A percentile compares a stretch with the other conserved stretches of the same genome.
phyloP scores from a whole-genome alignment of 2,329 filamentous ascomycete genomes.

The Pyricularia sp. region DNA sequence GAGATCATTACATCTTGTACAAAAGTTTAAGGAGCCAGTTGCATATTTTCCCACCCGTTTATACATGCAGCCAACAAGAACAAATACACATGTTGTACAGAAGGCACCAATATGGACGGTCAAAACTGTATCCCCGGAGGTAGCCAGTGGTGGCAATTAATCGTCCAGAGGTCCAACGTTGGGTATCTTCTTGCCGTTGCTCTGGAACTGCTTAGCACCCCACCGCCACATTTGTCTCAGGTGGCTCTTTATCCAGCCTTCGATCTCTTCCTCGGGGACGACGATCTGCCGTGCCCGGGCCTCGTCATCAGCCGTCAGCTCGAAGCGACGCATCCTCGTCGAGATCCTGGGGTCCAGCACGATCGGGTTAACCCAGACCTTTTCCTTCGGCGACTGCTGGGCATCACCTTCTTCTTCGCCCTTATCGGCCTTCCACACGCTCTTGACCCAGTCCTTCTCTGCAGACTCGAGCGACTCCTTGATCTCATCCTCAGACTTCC shows the following conservation, averaged over 20 bases:
- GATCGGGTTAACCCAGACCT: conserved; percentile 63
- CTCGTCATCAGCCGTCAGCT: conserved; percentile 57
- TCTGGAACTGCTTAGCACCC: conserved; percentile 27
- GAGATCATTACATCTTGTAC: neutral
- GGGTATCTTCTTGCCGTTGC: conserved; percentile 24
- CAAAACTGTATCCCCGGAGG: neutral
- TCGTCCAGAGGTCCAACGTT: conserved; percentile 11
- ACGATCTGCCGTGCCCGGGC: conserved; percentile 48
- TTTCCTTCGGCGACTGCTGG: conserved; percentile 43
- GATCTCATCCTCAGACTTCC: conserved; percentile 42
- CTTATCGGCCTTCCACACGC: conserved; percentile 40
- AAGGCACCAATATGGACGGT: neutral
- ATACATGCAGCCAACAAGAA: neutral
- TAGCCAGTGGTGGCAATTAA: conserved; percentile 7
- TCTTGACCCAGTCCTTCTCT: conserved; percentile 76
- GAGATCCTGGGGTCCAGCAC: conserved; percentile 65
- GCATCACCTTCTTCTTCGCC: conserved; percentile 4
- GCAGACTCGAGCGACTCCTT: conserved; percentile 52
- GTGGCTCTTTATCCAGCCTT: conserved; percentile 54
- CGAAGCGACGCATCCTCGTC: conserved; percentile 68
- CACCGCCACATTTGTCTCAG: conserved; percentile 40
- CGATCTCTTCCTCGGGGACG: conserved; percentile 54
- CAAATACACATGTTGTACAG: neutral
- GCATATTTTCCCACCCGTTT: neutral
- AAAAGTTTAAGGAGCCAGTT: neutral